These are phyloP conservation scores for Apiospora phragmitis DNA, from an alignment of 2,329 filamentous ascomycete genomes.

Conservation along the genomic window DNA sequence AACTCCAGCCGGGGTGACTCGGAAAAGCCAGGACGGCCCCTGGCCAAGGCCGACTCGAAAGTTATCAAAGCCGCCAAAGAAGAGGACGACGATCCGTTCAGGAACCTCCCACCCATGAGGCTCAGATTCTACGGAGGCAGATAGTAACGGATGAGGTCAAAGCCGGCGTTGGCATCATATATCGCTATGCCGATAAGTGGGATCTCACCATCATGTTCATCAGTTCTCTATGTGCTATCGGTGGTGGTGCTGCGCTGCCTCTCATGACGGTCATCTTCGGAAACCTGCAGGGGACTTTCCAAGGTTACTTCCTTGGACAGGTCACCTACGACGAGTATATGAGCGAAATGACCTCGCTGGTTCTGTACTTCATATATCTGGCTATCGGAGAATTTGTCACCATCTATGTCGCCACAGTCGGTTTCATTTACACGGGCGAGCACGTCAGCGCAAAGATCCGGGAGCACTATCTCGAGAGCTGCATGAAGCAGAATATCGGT, in stretches of 20 bases:
- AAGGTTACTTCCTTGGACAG: constrained; percentile 53
- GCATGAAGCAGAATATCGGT: constrained; percentile 84
- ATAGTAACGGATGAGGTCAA: constrained; percentile 64
- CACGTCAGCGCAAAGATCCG: constrained; percentile 78
- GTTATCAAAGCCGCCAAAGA: constrained; percentile 37
- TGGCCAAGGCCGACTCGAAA: constrained; percentile 47
- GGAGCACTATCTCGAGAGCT: constrained; percentile 79
- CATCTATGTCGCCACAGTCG: constrained; percentile 78
- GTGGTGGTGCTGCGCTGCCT: constrained; percentile 72
- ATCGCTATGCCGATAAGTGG: constrained; percentile 66
- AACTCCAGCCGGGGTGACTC: constrained; percentile 1
- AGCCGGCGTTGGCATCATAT: constrained; percentile 65
- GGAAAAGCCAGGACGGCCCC: constrained; percentile 9
- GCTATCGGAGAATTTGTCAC: constrained; percentile 78
- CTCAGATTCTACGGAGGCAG: constrained; percentile 67
- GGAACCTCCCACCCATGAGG: constrained; percentile 67
- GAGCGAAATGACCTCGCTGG: constrained; percentile 58
- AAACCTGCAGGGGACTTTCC: constrained; percentile 71
- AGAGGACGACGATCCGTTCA: constrained; percentile 54
- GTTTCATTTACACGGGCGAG: constrained; percentile 86
- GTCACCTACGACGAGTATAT: constrained; percentile 57
- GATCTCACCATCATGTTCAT: constrained; percentile 66
- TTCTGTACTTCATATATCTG: constrained; percentile 84
- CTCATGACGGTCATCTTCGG: constrained; percentile 84
- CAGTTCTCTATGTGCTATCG: constrained; percentile 65